Evolutionary conservation across 108 stramenopile species (phyloP), one percentile per base, ranked within the genome.

Genomic region (Cylindrotheca fusiformis): DNA sequence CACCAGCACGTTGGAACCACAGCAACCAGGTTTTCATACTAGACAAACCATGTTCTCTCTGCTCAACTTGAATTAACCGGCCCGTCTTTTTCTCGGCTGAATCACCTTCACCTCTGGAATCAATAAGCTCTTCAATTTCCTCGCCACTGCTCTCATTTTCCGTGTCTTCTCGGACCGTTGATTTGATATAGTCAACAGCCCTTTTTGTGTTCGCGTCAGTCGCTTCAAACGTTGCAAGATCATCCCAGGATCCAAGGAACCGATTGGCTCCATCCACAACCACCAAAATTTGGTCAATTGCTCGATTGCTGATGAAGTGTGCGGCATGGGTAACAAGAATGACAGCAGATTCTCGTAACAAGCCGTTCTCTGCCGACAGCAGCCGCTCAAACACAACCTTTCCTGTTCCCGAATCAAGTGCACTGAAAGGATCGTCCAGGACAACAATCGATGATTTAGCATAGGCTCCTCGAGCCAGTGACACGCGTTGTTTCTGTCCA

Each of bases 391-490:
- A 96, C 32, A 96, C 75, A 2, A 48, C 46, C 32, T 77, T 76
- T 5, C 76, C 87, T 17, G 95, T 95, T n/a, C 82, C 75, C 5
- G 93, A 78, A 81, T 98, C 98, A 47, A 98, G 64, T 4, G 97
- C 97, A 28, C 83, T 80, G 44, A 98, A 70, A 20, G 94, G 94
- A 71, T 98, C 97, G 60, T 98, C 97, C 22, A 95, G 80, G 2
- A 96, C 44, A 0, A 77, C 59, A 5, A 97, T 29, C 50, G 84
- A 75, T 0, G 92, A 85, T 29, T 79, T 58, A 44, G 92, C 76
- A 74, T 97, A 97, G n/a, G 89, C 86, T 18, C 85, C 88, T 8
- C 91, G 30, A 10, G 91, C 91, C 6, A 93, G 26, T 0, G 85
- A 84, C 3, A 93, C 76, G 1, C 91, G 80, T 49, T 85, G 83